phyloP scores from a whole-genome alignment of 805 yeast genomes.

The Wickerhamiella siamensis region DNA sequence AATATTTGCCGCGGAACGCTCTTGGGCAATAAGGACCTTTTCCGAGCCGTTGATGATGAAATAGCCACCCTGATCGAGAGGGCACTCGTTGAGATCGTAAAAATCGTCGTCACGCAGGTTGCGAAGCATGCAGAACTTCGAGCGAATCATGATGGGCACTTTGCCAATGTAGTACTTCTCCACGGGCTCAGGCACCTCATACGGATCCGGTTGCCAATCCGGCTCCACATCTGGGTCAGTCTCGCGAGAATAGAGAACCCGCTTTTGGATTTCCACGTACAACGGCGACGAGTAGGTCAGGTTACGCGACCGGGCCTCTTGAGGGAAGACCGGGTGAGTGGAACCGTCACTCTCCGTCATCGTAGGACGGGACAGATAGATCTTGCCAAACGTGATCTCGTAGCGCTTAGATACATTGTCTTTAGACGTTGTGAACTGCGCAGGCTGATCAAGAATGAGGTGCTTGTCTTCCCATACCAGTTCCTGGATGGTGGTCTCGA shows the following conservation, averaged over 20 bases:
- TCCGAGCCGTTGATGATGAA: conserved; percentile 97
- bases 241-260: conserved; percentile 38
- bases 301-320: conserved; percentile 93
- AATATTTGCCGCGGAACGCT: conserved; percentile 94
- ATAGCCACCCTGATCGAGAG: conserved; percentile 99
- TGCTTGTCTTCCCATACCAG: conserved; percentile 92
- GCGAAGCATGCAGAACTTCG: conserved; percentile 86
- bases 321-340: conserved; percentile 97
- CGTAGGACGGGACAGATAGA: conserved; percentile 89
- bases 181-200: conserved; percentile 52
- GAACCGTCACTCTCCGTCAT: conserved; percentile 99
- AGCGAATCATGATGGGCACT: conserved; percentile 94
- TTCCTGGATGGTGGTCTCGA: conserved; percentile 91
- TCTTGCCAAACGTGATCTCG: conserved; percentile 95
- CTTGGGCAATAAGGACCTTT: conserved; percentile 96
- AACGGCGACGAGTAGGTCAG: conserved; percentile 92
- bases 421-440: conserved; percentile 84
- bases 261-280: conserved; percentile 89
- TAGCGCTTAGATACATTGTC: conserved; percentile 86
- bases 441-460: conserved; percentile 90
- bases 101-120: conserved; percentile 85
- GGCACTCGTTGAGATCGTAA: conserved; percentile 94
- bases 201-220: conserved; percentile 46
- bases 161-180: conserved; percentile 86
- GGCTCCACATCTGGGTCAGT: conserved; percentile 28